Evolutionary conservation across 768 basidiomycete genomes (phyloP).

Genomic region (Termitomyces sp.): DNA sequence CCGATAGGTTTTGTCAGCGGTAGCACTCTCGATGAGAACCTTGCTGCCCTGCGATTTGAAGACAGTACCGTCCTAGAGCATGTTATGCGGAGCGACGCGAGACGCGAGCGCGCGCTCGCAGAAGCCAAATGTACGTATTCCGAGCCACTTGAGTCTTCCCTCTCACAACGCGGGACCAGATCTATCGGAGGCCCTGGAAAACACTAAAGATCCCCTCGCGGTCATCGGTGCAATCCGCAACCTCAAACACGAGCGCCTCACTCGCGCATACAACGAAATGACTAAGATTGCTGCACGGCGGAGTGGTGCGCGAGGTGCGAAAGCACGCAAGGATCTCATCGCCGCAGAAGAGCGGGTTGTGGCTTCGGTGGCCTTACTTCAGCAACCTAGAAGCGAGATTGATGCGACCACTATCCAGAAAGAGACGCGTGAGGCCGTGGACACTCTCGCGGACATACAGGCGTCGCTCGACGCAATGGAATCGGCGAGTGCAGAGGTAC

Average conservation of each 20-base stretch:
- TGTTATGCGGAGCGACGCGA: slow-evolving; percentile 41
- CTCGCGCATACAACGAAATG: slow-evolving; percentile 27
- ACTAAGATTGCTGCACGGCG: slow-evolving; percentile 47
- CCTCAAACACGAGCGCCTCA: slow-evolving; percentile 23
- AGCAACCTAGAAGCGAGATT: slow-evolving; percentile 19
- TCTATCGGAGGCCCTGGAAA: slow-evolving; percentile 20
- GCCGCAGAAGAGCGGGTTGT: slow-evolving; percentile 38
- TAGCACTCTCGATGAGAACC: slow-evolving; percentile 15
- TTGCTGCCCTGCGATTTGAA: slow-evolving; percentile 11
- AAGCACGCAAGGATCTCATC: slow-evolving; percentile 50
- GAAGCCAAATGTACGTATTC: slow-evolving; percentile 23
- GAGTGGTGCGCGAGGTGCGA: slow-evolving; percentile 53
- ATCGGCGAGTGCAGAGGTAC: slow-evolving; percentile 37
- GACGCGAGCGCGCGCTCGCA: slow-evolving; percentile 26
- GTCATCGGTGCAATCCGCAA: slow-evolving; percentile 22
- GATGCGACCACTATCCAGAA: slow-evolving; percentile 16
- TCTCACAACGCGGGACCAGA: slow-evolving; percentile 1
- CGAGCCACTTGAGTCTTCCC: slow-evolving; percentile 1
- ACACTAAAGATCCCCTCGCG: slow-evolving; percentile 21
- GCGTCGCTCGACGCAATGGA: slow-evolving; percentile 22
- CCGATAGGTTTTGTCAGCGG: slow-evolving; percentile 30
- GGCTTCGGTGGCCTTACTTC: slow-evolving; percentile 21
- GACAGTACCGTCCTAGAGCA: slow-evolving; percentile 28
- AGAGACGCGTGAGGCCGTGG: slow-evolving; percentile 21
- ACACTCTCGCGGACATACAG: slow-evolving; percentile 24